Evolutionary conservation across 768 basidiomycete species (phyloP).

Genomic region (Lentinus tigrinus): DNA sequence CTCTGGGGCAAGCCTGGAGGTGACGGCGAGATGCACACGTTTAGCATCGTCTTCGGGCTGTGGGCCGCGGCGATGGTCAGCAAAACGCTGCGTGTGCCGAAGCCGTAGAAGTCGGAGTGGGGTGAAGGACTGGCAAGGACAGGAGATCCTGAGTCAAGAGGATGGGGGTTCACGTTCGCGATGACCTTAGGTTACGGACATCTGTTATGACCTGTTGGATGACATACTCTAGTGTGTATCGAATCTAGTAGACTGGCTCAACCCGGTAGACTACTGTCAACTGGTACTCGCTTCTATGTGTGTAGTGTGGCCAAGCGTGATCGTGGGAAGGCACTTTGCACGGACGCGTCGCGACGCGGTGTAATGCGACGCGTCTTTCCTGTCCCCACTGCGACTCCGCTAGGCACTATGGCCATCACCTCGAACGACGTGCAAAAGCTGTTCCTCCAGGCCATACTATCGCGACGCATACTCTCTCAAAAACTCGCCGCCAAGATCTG

Average conservation of each 20-base stretch:
- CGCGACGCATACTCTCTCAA: constrained; percentile 65
- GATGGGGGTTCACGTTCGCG: background rate
- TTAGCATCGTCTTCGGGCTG: constrained; percentile 69
- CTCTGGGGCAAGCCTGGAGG: constrained; percentile 73
- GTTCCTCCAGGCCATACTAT: constrained; percentile 77
- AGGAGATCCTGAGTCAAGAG: background rate
- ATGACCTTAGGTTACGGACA: constrained; percentile 9
- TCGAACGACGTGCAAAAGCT: constrained; percentile 70
- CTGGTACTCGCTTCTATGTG: too few species aligned
- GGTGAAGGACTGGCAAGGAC: background rate
- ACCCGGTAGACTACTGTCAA: background rate
- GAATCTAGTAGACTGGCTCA: constrained; percentile 1
- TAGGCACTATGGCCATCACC: constrained; percentile 38
- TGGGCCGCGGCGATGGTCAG: constrained; percentile 99
- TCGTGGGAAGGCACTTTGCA: constrained; percentile 4
- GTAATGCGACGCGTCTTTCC: constrained; percentile 22
- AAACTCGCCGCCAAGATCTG: constrained; percentile 65
- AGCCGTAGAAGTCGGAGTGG: constrained; percentile 41
- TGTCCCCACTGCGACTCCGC: background rate
- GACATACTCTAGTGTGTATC: constrained; percentile 9
- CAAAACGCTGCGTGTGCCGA: constrained; percentile 90
- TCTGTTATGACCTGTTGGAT: constrained; percentile 12
- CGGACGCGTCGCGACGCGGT: constrained; percentile 21
- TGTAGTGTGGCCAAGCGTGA: background rate
- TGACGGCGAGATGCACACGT: constrained; percentile 82